Base-by-base conservation (phyloP, 2,329 filamentous ascomycete genomes). In the Mollisiaceae sp. region DNA sequence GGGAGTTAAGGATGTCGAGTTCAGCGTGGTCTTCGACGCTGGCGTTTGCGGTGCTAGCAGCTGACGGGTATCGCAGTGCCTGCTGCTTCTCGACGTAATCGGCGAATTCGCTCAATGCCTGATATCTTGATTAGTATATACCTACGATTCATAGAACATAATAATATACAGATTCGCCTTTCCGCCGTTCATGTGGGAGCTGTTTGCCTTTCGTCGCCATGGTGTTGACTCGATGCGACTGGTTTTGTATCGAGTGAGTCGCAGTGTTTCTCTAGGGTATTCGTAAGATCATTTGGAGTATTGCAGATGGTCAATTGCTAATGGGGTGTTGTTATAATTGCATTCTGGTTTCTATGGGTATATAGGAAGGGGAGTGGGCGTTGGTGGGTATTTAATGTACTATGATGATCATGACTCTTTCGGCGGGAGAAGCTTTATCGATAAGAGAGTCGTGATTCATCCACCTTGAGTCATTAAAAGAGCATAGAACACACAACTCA, bases 31-130 rank as follows among this genome's bases (percentile, higher is more conserved):
- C 89, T 73, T 91, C 86, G 41, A 79, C 73, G 64, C 71, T 36
- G 5, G 67, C 59, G 27, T 67, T 59, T n/a, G 69, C 47, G 41
- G 65, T 39, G 55, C 63, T 38, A 8, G 69, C 65, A 38, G 67
- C 59, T 20, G 80, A 75, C 1, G 86, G 85, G 72, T 87, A 89
- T 64, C 91, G 89, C 59, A 89, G 79, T 15, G 89, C 89, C 78
- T 98, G 95, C 77, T 98, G 94, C 77, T 93, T 91, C 78, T 98
- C 93, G 70, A 97, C 95, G 75, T 97, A 98, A 75, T 99, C 95
- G 78, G 94, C 93, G 77, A 99, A 99, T 74, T 98, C 95, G 81
- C 91, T 95, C 63, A 99, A 85, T 14, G 94, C 94, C 85, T 86
- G 59, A 0, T 57, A 24, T 15, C 2, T 35, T 45, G 38, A 24